Base-by-base conservation (phyloP, 805 yeast species). In the Torulaspora indica region DNA sequence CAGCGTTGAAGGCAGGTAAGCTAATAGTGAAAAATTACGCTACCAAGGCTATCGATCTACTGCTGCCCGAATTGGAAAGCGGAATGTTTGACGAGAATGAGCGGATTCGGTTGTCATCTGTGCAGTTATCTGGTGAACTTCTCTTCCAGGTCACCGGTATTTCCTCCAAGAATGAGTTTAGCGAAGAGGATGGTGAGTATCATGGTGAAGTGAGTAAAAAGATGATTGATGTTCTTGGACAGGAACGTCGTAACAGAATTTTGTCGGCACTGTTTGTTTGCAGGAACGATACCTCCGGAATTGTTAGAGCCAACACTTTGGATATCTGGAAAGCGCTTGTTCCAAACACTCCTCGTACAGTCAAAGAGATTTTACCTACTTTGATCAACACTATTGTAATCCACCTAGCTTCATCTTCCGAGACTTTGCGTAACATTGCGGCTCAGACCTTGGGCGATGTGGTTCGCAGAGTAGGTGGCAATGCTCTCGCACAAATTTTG, bases 321-420 rank as follows among this genome's bases (percentile, higher is more conserved):
- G 96, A 93, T 57, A 88, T 93, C 37, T 93, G 99, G 99, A 90
- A 90, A 69, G 88, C 96, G 0, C 73, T 93, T 60, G 97, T 93
- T 40, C 85, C 95, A 38, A 93, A 93, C 63, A 93, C 98, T 17
- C 98, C 98, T 34, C 81, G 85, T 60, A 86, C 96, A 3, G 84
- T 93, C 37, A 91, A 86, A 71, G 97, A 90, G 64, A 88, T 93
- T 49, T 67, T 93, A 50, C 95, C 96, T 24, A 74, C 88, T 4
- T 77, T 93, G 52, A 85, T 93, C 4, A 76, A 76, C 47, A 76
- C 87, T 56, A 81, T 93, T 58, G 87, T 93, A 47, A 78, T 82
- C 54, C 77, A 88, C 58, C 74, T 93, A 63, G 95, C 96, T 0
- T 81, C 89, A n/a, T 61, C 82, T 7, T 90, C 89, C 50, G 85